Conservation (phyloP, 73 alveolate species). For the Paramecium biaurelia region DNA sequence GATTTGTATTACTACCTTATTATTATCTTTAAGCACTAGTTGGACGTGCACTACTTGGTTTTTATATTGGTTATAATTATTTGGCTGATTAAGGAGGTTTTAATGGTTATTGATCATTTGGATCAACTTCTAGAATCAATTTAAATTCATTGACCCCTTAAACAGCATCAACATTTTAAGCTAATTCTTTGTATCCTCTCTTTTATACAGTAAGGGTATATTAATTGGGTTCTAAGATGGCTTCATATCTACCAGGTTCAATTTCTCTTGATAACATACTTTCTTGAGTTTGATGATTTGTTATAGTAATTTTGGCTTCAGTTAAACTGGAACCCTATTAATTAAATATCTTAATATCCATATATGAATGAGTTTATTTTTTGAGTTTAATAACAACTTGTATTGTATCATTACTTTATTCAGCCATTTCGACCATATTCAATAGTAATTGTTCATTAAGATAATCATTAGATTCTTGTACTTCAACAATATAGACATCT, state of each 20-base stretch:
- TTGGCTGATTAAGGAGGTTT: slow-evolving; percentile 43
- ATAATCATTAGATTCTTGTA: slow-evolving; percentile 65
- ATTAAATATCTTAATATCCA: background rate
- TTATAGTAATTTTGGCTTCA: slow-evolving; percentile 16
- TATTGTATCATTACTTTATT: background rate
- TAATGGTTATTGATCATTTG: background rate
- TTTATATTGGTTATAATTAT: background rate
- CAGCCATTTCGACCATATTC: slow-evolving; percentile 2
- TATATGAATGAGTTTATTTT: slow-evolving; percentile 2
- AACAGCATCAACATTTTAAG: background rate
- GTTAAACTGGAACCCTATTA: background rate
- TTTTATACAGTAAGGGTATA: background rate
- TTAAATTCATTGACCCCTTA: background rate
- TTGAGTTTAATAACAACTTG: background rate
- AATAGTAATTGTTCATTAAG: background rate
- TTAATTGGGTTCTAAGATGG: background rate
- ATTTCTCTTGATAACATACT: slow-evolving; percentile 9
- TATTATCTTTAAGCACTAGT: background rate
- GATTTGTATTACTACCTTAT: background rate
- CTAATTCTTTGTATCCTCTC: background rate
- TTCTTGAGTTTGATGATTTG: background rate
- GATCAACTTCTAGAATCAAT: background rate
- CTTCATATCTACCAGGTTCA: slow-evolving; percentile 22
- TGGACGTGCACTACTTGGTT: slow-evolving; percentile 26
- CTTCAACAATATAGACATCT: slow-evolving; percentile 65